phyloP scores from a whole-genome alignment of 2,329 filamentous ascomycete genomes.

The Lecanicillium sp. region DNA sequence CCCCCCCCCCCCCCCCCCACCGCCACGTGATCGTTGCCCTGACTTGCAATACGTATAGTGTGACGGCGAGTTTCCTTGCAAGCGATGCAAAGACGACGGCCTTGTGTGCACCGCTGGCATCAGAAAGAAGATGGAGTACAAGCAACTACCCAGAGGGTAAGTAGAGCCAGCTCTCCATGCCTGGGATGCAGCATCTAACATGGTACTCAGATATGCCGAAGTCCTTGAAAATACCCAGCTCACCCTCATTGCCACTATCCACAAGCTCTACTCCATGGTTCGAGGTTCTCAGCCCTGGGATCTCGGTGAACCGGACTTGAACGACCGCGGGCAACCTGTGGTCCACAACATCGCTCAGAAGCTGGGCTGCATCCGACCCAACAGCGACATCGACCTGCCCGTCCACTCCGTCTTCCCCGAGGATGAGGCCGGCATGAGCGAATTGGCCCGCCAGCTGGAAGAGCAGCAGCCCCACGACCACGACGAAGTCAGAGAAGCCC shows the following conservation, averaged over 20 bases:
- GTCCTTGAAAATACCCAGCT: constrained; percentile 59
- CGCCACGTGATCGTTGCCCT: no score
- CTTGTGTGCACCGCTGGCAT: constrained; percentile 56
- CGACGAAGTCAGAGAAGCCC: constrained; percentile 15
- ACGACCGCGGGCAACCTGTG: constrained; percentile 54
- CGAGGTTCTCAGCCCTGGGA: constrained; percentile 51
- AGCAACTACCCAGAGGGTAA: constrained; percentile 56
- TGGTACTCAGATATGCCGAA: constrained; percentile 46
- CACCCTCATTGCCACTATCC: constrained; percentile 55
- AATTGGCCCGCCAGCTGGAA: constrained; percentile 48
- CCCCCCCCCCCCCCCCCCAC: no score
- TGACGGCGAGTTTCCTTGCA: constrained; percentile 59
- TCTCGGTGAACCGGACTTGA: constrained; percentile 55
- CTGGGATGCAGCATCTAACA: neutral
- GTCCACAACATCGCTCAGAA: constrained; percentile 59
- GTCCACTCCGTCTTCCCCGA: constrained; percentile 54
- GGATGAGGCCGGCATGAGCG: constrained; percentile 49
- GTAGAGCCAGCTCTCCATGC: constrained; percentile 16
- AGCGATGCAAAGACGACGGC: constrained; percentile 58
- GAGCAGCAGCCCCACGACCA: constrained; percentile 36
- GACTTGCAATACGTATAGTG: no score
- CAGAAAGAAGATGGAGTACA: constrained; percentile 61
- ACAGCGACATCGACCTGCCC: constrained; percentile 52
- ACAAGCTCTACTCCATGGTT: constrained; percentile 60
- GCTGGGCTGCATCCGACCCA: constrained; percentile 56